Conservation (phyloP, 2,329 filamentous ascomycete species). For the Ophiognomonia clavigignenti-juglandacearum region DNA sequence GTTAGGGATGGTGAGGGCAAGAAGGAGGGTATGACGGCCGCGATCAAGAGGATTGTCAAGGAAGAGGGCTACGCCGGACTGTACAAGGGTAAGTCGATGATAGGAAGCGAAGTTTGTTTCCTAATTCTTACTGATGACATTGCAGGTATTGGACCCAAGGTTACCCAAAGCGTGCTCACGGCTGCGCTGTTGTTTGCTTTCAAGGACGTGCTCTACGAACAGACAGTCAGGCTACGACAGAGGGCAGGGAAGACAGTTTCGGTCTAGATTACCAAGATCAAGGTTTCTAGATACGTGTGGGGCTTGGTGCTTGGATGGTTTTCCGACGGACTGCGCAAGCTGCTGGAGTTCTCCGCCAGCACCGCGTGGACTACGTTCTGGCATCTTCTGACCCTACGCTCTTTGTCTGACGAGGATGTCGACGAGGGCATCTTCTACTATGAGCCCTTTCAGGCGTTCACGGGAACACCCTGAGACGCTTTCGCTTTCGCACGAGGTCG, state of each 20-base stretch:
- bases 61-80: slow-evolving; percentile 91
- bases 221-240: slow-evolving; percentile 63
- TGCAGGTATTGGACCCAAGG: slow-evolving; percentile 87
- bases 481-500: too few species aligned
- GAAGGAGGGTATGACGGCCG: slow-evolving; percentile 75
- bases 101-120: background rate
- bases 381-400: too few species aligned
- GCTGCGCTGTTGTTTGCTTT: slow-evolving; percentile 96
- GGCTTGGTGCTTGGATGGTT: background rate
- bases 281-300: too few species aligned
- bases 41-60: slow-evolving; percentile 71
- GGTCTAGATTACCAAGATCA: background rate
- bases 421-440: too few species aligned
- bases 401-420: too few species aligned
- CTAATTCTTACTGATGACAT: slow-evolving; percentile 14
- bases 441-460: too few species aligned
- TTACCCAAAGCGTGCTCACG: slow-evolving; percentile 93
- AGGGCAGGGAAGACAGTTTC: slow-evolving; percentile 34
- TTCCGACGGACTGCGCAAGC: too few species aligned
- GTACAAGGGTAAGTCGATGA: slow-evolving; percentile 72
- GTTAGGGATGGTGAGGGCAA: slow-evolving; percentile 57
- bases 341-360: too few species aligned
- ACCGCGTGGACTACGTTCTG: too few species aligned
- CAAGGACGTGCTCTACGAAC: slow-evolving; percentile 92
- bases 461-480: too few species aligned